Percentiles rank a stretch among this genome's conserved stretches.
Evolutionary conservation across 164 flowering plant genomes (phyloP).

Genomic region (Amborella trichopoda): DNA sequence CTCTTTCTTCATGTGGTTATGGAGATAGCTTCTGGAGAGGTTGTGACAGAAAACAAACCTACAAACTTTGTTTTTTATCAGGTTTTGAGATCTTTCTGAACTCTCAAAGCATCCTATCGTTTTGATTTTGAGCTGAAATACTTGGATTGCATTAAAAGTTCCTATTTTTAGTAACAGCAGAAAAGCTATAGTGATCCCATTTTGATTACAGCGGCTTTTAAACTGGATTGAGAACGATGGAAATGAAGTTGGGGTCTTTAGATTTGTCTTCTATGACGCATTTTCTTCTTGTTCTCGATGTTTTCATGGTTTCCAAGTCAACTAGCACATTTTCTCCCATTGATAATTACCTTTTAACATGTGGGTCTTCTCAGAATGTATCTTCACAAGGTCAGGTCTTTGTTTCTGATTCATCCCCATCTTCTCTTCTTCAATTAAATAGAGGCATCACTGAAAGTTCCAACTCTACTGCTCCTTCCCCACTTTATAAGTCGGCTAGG

Average conservation of each 20-base stretch:
- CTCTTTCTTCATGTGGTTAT: no score
- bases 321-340: slow-evolving; percentile 39
- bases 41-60: no score
- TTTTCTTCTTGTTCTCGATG: slow-evolving; percentile 18
- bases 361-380: slow-evolving; percentile 67
- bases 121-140: no score
- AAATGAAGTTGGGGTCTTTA: slow-evolving; percentile 16
- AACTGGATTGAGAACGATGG: slow-evolving; percentile 13
- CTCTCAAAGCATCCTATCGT: no score
- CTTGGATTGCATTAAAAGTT: no score
- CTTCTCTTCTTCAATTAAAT: slow-evolving; percentile 30
- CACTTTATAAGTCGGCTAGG: slow-evolving; percentile 49
- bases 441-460: slow-evolving; percentile 26
- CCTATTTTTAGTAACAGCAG: no score
- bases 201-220: no score
- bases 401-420: slow-evolving; percentile 52
- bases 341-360: slow-evolving; percentile 61
- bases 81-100: no score
- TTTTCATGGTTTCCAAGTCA: slow-evolving; percentile 12
- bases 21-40: no score
- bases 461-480: slow-evolving; percentile 39
- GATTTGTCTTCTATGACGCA: slow-evolving; percentile 17
- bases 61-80: no score
- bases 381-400: slow-evolving; percentile 44
- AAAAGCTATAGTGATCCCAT: no score